These are phyloP conservation scores for Pseudocohnilembus persalinus DNA, from an alignment of 169 alveolate species.

Conservation along the genomic window DNA sequence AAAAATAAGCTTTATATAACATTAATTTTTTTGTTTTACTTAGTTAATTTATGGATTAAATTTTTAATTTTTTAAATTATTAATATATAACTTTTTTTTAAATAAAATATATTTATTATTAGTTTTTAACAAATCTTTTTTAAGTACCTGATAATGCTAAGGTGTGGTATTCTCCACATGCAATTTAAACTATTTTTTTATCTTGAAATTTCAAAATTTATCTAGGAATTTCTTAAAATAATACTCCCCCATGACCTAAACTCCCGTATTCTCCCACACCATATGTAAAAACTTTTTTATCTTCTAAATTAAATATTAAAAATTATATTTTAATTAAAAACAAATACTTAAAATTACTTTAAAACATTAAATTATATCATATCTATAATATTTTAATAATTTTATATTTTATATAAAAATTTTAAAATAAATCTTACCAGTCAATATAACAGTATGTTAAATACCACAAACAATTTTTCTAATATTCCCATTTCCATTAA, in stretches of 20 bases:
- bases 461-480: slow-evolving; percentile 38
- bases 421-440: slow-evolving; percentile 49
- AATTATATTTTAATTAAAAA: slow-evolving; percentile 37
- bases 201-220: slow-evolving; percentile 69
- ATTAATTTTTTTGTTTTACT: not conserved
- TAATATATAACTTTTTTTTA: no score
- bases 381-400: slow-evolving; percentile 41
- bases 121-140: not conserved
- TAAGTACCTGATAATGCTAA: slow-evolving; percentile 69
- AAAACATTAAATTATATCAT: no score
- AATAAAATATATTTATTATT: no score
- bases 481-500: slow-evolving; percentile 39
- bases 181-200: slow-evolving; percentile 71
- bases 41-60: no score
- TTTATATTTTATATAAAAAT: slow-evolving; percentile 17
- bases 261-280: slow-evolving; percentile 82
- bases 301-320: slow-evolving; percentile 66
- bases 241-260: slow-evolving; percentile 87
- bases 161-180: slow-evolving; percentile 89
- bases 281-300: slow-evolving; percentile 76
- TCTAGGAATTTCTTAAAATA: slow-evolving; percentile 54
- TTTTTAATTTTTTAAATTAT: no score
- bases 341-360: slow-evolving; percentile 16
- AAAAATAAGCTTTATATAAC: not conserved
- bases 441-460: slow-evolving; percentile 51